Conservation (phyloP, 176 grass and related monocot genomes). For the Carex scoparia region DNA sequence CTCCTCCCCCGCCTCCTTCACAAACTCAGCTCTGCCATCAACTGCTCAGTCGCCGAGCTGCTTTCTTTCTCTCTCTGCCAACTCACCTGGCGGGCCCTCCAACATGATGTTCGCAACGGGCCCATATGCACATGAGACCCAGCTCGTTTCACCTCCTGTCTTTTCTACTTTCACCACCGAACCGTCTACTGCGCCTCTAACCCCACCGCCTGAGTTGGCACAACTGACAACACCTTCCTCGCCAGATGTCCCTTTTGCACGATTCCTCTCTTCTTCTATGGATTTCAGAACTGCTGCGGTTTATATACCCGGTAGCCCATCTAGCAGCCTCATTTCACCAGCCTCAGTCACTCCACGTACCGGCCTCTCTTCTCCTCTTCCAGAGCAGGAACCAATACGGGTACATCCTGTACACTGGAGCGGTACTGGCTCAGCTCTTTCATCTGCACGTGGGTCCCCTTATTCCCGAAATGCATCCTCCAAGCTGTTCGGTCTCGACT, state of each 20-base stretch:
- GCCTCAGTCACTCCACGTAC: slow-evolving; percentile 83
- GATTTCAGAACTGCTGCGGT: slow-evolving; percentile 63
- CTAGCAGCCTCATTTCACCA: slow-evolving; percentile 84
- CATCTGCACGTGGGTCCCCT: slow-evolving; percentile 72
- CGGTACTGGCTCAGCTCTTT: slow-evolving; percentile 37
- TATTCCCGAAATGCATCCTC: slow-evolving; percentile 61
- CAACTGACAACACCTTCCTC: slow-evolving; percentile 82
- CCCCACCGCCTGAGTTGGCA: slow-evolving; percentile 80
- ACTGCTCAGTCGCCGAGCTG: slow-evolving; percentile 72
- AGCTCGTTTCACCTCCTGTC: slow-evolving; percentile 73
- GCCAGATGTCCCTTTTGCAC: slow-evolving; percentile 81
- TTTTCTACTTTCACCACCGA: slow-evolving; percentile 91
- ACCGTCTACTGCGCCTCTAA: slow-evolving; percentile 76
- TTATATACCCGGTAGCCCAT: slow-evolving; percentile 65
- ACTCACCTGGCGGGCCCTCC: slow-evolving; percentile 60
- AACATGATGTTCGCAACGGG: slow-evolving; percentile 76
- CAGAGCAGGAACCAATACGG: slow-evolving; percentile 47
- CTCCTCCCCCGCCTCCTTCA: slow-evolving; percentile 74
- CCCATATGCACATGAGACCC: slow-evolving; percentile 81
- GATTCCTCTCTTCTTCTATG: slow-evolving; percentile 63
- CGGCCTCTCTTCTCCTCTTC: slow-evolving; percentile 71
- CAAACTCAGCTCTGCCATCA: slow-evolving; percentile 68
- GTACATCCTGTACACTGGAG: slow-evolving; percentile 49
- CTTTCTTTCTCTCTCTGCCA: slow-evolving; percentile 66
- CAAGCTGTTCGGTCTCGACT: slow-evolving; percentile 66